Percentiles rank a stretch among this genome's conserved stretches.
phyloP scores from a whole-genome alignment of 1,139 yeast genomes.

The Zygotorulaspora mrakii region DNA sequence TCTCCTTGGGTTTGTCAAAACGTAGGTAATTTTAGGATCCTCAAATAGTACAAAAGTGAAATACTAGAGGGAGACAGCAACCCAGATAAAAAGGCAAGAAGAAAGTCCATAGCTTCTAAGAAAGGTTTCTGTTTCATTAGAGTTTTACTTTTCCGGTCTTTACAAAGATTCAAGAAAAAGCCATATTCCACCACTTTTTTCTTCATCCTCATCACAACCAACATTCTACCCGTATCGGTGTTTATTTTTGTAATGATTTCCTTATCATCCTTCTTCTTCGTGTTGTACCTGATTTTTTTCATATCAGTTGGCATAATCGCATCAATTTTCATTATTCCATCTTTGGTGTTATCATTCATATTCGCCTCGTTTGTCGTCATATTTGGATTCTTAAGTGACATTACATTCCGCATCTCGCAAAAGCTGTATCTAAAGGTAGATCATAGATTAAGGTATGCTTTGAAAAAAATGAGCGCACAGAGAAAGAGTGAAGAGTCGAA shows the following conservation, averaged over 20 bases:
- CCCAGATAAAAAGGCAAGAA: neutral
- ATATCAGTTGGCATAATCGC: slow-evolving; percentile 19
- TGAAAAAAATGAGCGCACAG: slow-evolving; percentile 16
- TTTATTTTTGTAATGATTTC: slow-evolving; percentile 19
- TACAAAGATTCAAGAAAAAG: slow-evolving; percentile 11
- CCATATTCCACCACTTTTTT: slow-evolving; percentile 14
- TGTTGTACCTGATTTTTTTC: slow-evolving; percentile 22
- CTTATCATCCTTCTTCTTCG: slow-evolving; percentile 20
- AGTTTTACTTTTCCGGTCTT: slow-evolving; percentile 2
- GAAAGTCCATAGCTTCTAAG: neutral
- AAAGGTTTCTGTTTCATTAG: slow-evolving; percentile 1
- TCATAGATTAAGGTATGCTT: slow-evolving; percentile 14
- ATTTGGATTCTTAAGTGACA: slow-evolving; percentile 26
- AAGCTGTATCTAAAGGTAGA: slow-evolving; percentile 20
- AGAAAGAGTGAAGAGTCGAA: neutral
- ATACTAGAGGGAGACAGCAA: neutral
- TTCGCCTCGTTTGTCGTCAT: slow-evolving; percentile 25
- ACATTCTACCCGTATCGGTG: slow-evolving; percentile 13
- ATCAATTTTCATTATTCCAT: slow-evolving; percentile 23
- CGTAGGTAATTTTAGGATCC: no score
- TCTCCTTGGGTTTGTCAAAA: no score
- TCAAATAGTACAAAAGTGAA: neutral
- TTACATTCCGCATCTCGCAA: slow-evolving; percentile 22
- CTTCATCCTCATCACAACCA: slow-evolving; percentile 7
- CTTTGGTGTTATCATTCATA: slow-evolving; percentile 22